A percentile compares a stretch with the other conserved stretches of the same genome.
Conservation (phyloP, 2,329 filamentous ascomycete species). For the Exophiala phaeomuriformis region DNA sequence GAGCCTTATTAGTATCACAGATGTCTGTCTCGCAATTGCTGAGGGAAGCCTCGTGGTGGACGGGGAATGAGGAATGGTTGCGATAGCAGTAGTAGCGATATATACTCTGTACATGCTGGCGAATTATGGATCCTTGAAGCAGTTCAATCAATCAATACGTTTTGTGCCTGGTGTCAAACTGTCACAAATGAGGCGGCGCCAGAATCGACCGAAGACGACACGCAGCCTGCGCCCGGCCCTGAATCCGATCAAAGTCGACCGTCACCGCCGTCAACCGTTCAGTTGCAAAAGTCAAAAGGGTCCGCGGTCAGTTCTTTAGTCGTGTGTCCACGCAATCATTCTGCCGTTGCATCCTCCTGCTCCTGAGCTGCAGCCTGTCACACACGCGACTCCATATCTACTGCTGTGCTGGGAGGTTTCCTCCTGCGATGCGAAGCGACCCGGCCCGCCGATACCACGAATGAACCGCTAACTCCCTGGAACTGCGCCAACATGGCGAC, state of each 20-base stretch:
- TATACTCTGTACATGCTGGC: no score
- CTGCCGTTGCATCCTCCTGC: neutral
- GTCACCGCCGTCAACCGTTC: no score
- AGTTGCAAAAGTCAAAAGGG: no score
- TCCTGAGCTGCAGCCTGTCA: neutral
- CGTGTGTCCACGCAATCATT: neutral
- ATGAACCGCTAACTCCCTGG: neutral
- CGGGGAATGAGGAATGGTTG: no score
- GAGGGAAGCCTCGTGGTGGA: no score
- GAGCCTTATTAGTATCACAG: no score
- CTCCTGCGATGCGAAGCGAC: neutral
- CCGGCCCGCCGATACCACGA: neutral
- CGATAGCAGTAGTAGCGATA: no score
- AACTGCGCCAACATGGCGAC: conserved; percentile 22
- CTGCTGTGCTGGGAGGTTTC: neutral
- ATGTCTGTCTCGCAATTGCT: no score
- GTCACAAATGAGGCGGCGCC: neutral
- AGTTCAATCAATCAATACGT: no score
- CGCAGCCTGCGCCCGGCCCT: neutral
- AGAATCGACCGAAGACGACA: neutral
- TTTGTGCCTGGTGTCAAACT: neutral
- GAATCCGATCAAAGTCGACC: neutral
- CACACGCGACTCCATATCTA: neutral
- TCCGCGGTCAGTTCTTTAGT: no score
- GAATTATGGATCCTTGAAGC: no score